phyloP scores from a whole-genome alignment of 495 filamentous ascomycete genomes.

The Hapsidospora chrysogenum region DNA sequence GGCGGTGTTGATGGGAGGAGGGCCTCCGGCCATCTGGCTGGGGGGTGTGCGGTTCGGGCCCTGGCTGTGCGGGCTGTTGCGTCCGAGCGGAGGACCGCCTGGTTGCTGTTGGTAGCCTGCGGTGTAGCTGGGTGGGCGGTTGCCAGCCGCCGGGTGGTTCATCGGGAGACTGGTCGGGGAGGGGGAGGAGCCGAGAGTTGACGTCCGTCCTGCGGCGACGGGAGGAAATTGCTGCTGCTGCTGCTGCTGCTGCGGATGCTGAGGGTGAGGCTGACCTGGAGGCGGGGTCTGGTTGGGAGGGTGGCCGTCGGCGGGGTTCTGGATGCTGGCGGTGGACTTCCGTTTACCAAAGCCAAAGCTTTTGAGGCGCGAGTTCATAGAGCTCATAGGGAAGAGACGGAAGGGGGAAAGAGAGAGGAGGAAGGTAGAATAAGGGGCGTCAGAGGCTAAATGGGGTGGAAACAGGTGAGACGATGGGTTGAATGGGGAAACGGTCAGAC shows the following conservation, averaged over 20 bases:
- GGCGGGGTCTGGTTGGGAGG: constrained; percentile 19
- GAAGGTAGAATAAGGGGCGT: constrained; percentile 5
- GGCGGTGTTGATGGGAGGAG: constrained; percentile 54
- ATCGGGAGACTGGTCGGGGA: constrained; percentile 36
- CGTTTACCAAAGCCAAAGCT: constrained; percentile 40
- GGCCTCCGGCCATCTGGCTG: constrained; percentile 50
- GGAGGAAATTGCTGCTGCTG: constrained; percentile 4
- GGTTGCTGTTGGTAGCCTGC: constrained; percentile 39
- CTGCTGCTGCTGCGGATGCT: constrained; percentile 23
- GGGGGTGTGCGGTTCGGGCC: constrained; percentile 32
- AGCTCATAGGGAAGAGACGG: constrained; percentile 35
- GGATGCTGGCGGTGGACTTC: constrained; percentile 32
- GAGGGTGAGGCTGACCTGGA: constrained; percentile 14
- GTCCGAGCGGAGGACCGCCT: constrained; percentile 22
- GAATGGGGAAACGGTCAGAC: constrained; percentile 1
- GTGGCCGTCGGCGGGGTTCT: constrained; percentile 21
- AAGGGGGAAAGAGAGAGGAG: constrained; percentile 11
- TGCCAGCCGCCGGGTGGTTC: constrained; percentile 39
- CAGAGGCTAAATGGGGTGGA: constrained; percentile 5
- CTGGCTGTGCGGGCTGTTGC: constrained; percentile 31
- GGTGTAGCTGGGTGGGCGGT: constrained; percentile 60
- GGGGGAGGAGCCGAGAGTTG: constrained; percentile 15
- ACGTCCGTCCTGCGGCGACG: neutral
- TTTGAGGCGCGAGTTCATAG: constrained; percentile 44
- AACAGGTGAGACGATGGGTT: constrained; percentile 2